Conservation (phyloP, 2,329 filamentous ascomycete genomes). For the Westerdykella ornata region DNA sequence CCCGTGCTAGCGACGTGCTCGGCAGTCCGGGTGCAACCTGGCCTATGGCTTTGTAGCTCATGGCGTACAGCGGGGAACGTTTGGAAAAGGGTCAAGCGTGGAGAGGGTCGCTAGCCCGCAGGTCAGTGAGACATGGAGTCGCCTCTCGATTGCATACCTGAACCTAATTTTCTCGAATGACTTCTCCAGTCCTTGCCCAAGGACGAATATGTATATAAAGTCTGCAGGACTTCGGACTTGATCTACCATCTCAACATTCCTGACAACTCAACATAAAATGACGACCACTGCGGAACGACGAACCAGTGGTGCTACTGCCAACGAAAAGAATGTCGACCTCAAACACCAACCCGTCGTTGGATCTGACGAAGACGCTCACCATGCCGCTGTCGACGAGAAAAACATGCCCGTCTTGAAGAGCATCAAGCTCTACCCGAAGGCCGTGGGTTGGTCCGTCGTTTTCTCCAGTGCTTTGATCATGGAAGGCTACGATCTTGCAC, state of each 20-base stretch:
- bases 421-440: conserved; percentile 75
- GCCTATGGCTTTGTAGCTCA: too few relatives aligned
- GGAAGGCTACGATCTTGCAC: conserved; percentile 77
- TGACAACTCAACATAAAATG: conserved; percentile 9
- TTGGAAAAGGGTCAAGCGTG: conserved; percentile 3
- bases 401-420: conserved; percentile 59
- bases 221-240: not conserved
- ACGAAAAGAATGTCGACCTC: conserved; percentile 10
- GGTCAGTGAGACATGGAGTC: conserved; percentile 4
- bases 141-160: too few relatives aligned
- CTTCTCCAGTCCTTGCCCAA: conserved; percentile 9
- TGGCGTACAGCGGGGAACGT: too few relatives aligned
- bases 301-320: not conserved
- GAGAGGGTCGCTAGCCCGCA: conserved; percentile 16
- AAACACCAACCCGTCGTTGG: conserved; percentile 11
- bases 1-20: too few relatives aligned
- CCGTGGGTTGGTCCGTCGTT: conserved; percentile 71
- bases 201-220: conserved; percentile 4
- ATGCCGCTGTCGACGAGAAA: conserved; percentile 42
- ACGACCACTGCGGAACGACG: not conserved
- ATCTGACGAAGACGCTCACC: conserved; percentile 25
- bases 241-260: conserved; percentile 2
- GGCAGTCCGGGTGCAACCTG: too few relatives aligned
- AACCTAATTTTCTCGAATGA: conserved; percentile 8
- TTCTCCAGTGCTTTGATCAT: conserved; percentile 83